Percentiles rank a stretch among this genome's conserved stretches.
phyloP scores from a whole-genome alignment of 2,329 filamentous ascomycete species.

The Talaromyces islandicus region DNA sequence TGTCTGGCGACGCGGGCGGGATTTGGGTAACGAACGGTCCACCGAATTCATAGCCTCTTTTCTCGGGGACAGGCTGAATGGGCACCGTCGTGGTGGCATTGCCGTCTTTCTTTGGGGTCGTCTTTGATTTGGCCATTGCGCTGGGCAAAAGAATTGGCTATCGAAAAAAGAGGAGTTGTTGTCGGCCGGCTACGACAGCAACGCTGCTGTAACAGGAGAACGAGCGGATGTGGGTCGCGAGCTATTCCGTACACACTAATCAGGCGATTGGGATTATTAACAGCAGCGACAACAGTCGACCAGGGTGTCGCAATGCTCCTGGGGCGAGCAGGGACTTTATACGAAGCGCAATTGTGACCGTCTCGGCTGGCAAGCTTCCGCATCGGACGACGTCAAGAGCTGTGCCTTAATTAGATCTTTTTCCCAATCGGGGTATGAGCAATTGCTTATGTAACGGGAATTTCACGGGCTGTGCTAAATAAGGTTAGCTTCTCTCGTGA shows the following conservation, averaged over 20 bases:
- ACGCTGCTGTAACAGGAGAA: too few species aligned
- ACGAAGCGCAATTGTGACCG: conserved; percentile 9
- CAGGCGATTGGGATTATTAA: neutral
- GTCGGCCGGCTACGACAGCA: neutral
- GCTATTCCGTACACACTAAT: neutral
- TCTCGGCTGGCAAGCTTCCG: conserved; percentile 10
- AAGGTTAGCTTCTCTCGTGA: neutral
- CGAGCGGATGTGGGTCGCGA: neutral
- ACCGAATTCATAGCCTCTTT: conserved; percentile 42
- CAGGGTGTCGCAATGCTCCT: neutral
- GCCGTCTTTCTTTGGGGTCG: conserved; percentile 27
- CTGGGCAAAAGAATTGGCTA: neutral
- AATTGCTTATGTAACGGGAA: neutral
- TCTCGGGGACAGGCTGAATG: conserved; percentile 32
- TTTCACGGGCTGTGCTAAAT: neutral
- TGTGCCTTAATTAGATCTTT: neutral
- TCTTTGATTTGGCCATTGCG: conserved; percentile 13
- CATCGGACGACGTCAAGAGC: conserved; percentile 13
- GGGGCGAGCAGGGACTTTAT: neutral
- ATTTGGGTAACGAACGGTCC: conserved; percentile 35
- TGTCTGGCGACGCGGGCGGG: neutral
- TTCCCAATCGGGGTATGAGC: neutral
- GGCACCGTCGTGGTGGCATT: conserved; percentile 25
- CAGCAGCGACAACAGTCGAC: neutral
- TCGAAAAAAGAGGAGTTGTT: neutral